These are phyloP conservation scores for Trichoderma parareesei DNA, from an alignment of 495 filamentous ascomycete genomes.

Conservation along the genomic window DNA sequence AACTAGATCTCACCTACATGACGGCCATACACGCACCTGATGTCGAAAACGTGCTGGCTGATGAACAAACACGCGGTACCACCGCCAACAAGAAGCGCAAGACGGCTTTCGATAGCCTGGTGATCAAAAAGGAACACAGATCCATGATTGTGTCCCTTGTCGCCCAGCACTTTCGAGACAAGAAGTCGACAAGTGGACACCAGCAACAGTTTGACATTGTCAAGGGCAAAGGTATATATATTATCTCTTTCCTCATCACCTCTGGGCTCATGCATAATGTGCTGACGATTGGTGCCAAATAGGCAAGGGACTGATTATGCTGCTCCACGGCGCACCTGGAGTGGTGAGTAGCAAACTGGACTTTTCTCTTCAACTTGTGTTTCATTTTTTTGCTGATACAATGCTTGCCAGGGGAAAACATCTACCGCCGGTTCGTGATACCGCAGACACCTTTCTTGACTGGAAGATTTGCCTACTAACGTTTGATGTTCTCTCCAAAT, in stretches of 20 bases:
- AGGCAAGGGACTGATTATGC: constrained; percentile 36
- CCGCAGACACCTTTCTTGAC: too few relatives aligned
- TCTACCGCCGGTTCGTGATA: constrained; percentile 25
- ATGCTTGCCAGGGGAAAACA: constrained; percentile 23
- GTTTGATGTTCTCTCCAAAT: neutral
- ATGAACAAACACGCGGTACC: neutral
- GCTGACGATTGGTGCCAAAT: constrained; percentile 12
- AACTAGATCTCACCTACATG: constrained; percentile 19
- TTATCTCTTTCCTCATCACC: constrained; percentile 20
- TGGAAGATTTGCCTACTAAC: too few relatives aligned
- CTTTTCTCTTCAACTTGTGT: too few relatives aligned
- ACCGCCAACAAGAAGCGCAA: neutral
- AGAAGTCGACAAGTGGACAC: constrained; percentile 16
- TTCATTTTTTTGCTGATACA: too few relatives aligned
- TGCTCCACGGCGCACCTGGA: constrained; percentile 39
- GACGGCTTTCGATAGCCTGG: constrained; percentile 13
- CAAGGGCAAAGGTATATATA: constrained; percentile 25
- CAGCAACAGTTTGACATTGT: constrained; percentile 19
- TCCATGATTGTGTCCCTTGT: constrained; percentile 26
- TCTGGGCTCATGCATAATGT: neutral
- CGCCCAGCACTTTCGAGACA: constrained; percentile 23
- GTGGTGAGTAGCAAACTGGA: constrained; percentile 12
- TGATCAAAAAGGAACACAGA: constrained; percentile 25
- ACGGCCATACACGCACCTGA: constrained; percentile 16
- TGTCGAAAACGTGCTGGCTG: constrained; percentile 18